Conservation (phyloP, 768 basidiomycete genomes). For the Tricholoma hemisulphureum region DNA sequence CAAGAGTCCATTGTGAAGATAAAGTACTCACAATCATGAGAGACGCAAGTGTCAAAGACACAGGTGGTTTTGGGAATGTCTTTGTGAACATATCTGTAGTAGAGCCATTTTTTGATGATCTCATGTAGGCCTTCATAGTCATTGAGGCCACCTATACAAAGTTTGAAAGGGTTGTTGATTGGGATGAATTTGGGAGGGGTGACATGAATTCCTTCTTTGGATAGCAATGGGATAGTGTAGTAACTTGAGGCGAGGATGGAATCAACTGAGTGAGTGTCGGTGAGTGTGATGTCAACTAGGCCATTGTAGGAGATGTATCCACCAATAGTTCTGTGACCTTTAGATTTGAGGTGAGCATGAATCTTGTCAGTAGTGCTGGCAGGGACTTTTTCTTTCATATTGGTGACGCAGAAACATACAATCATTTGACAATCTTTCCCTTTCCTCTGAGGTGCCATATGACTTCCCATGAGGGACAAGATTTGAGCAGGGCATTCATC, state of each 20-base stretch:
- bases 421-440: too few relatives aligned
- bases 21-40: too few relatives aligned
- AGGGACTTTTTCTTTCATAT: neutral
- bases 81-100: too few relatives aligned
- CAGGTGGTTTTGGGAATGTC: too few relatives aligned
- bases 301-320: neutral
- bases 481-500: neutral
- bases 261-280: neutral
- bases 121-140: too few relatives aligned
- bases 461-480: neutral
- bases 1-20: too few relatives aligned
- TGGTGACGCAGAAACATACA: neutral
- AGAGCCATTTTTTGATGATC: too few relatives aligned
- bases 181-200: neutral
- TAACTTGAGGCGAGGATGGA: too few relatives aligned
- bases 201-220: neutral
- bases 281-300: neutral
- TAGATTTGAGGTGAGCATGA: too few relatives aligned
- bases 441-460: too few relatives aligned
- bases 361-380: neutral
- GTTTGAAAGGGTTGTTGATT: neutral
- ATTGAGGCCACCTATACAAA: too few relatives aligned
- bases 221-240: neutral
- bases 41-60: too few relatives aligned
- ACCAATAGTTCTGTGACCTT: neutral